A percentile compares a stretch with the other conserved stretches of the same genome.
Evolutionary conservation across 169 alveolate species (phyloP).

Genomic region (Babesia ovis): DNA sequence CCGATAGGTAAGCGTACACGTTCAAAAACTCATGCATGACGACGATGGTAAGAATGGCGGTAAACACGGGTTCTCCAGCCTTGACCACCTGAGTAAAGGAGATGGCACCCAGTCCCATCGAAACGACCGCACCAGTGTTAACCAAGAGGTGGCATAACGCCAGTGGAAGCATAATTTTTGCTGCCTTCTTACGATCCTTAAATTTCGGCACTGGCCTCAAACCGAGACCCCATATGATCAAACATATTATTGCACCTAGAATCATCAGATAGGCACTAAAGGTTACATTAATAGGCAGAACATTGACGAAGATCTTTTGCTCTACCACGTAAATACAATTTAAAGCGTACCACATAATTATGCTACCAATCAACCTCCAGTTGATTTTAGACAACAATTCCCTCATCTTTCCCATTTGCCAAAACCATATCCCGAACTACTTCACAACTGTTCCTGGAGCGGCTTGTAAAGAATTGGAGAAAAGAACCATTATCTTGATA

Average conservation of each 20-base stretch:
- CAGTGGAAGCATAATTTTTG: constrained; percentile 71
- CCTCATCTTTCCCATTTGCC: no score
- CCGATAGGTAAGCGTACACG: constrained; percentile 70
- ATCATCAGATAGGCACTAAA: constrained; percentile 74
- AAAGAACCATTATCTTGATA: no score
- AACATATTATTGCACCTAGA: constrained; percentile 71
- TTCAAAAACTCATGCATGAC: constrained; percentile 66
- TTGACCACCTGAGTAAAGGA: constrained; percentile 84
- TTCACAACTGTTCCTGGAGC: no score
- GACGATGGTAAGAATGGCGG: constrained; percentile 76
- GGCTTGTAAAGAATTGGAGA: no score
- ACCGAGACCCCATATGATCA: constrained; percentile 62
- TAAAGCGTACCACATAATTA: constrained; percentile 73
- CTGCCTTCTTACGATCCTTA: constrained; percentile 56
- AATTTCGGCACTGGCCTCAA: constrained; percentile 53
- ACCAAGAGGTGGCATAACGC: constrained; percentile 80
- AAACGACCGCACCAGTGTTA: constrained; percentile 82
- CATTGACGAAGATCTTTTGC: constrained; percentile 73
- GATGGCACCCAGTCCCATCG: constrained; percentile 82
- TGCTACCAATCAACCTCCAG: constrained; percentile 9
- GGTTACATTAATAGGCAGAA: constrained; percentile 78
- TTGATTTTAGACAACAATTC: background rate
- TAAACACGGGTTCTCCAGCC: constrained; percentile 83
- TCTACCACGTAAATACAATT: constrained; percentile 78
- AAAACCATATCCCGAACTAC: no score